These are phyloP conservation scores for Ophiostoma triangulosporum DNA, from an alignment of 2,329 filamentous ascomycete genomes.

Conservation along the genomic window DNA sequence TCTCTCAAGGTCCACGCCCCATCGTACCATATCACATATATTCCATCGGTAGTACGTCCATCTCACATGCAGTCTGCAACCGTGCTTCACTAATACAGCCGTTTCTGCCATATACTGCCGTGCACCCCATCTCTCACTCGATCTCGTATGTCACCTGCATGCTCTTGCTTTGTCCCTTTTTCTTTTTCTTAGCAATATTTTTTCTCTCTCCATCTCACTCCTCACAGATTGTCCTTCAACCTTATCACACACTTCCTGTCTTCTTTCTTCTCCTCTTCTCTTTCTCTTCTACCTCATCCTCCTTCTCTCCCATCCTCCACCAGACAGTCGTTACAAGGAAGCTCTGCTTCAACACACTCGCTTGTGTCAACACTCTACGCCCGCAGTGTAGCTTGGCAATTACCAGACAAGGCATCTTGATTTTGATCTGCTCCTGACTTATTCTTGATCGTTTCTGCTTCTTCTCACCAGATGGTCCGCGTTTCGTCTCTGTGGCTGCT, in stretches of 20 bases:
- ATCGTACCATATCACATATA: neutral
- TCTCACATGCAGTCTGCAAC: neutral
- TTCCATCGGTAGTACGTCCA: neutral
- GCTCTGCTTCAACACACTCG: conserved; percentile 4
- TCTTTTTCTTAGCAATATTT: neutral
- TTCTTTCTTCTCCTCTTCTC: neutral
- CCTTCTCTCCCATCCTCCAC: neutral
- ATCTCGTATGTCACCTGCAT: neutral
- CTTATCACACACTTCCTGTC: neutral
- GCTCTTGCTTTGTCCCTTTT: neutral
- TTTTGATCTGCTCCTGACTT: too few relatives aligned
- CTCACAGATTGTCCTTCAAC: neutral
- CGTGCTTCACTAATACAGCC: neutral
- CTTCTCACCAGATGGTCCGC: neutral
- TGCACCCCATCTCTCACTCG: neutral
- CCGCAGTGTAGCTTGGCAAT: neutral
- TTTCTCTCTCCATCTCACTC: neutral
- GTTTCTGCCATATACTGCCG: neutral
- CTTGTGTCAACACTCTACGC: neutral
- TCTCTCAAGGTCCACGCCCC: too few relatives aligned
- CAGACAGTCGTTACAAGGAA: conserved; percentile 2
- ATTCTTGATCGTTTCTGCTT: neutral
- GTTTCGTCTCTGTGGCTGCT: conserved; percentile 1
- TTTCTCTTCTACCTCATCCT: neutral
- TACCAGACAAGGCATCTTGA: too few relatives aligned